Evolutionary conservation across 2,329 filamentous ascomycete species (phyloP).

Genomic region (Fusarium tanahbumbuense): DNA sequence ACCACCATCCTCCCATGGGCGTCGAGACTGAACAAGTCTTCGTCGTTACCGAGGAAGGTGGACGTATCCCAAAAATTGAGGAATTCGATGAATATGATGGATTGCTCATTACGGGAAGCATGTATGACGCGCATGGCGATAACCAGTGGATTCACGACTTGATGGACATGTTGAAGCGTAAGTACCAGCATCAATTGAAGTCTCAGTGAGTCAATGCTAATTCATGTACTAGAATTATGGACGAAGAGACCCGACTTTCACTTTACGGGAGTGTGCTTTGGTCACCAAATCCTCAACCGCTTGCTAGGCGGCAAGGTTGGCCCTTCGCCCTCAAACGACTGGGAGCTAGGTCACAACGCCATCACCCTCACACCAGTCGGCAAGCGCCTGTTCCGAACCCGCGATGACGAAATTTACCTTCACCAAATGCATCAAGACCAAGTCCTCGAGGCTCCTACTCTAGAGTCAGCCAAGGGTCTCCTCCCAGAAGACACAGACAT

Average conservation of each 20-base stretch:
- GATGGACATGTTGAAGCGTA: slow-evolving; percentile 65
- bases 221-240: slow-evolving; percentile 58
- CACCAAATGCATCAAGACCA: slow-evolving; percentile 87
- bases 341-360: slow-evolving; percentile 77
- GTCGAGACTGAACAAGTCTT: slow-evolving; percentile 67
- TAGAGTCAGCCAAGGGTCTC: slow-evolving; percentile 57
- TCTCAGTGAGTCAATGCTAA: background rate
- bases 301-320: slow-evolving; percentile 76
- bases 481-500: slow-evolving; percentile 56
- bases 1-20: slow-evolving; percentile 64
- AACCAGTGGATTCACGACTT: slow-evolving; percentile 79
- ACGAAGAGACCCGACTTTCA: slow-evolving; percentile 61
- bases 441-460: slow-evolving; percentile 69
- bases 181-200: background rate
- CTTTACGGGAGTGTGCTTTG: slow-evolving; percentile 82
- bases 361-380: slow-evolving; percentile 74
- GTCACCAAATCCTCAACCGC: slow-evolving; percentile 81
- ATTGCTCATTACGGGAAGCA: slow-evolving; percentile 77
- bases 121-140: slow-evolving; percentile 76
- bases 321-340: slow-evolving; percentile 70
- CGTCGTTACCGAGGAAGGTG: slow-evolving; percentile 62
- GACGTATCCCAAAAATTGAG: slow-evolving; percentile 58
- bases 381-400: slow-evolving; percentile 73
- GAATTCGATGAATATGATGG: slow-evolving; percentile 75
- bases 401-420: slow-evolving; percentile 63